A percentile compares a stretch with the other conserved stretches of the same genome.
These are phyloP conservation scores for Thermomucor indicae-seudaticae DNA, from an alignment of 371 early-diverging fungal species.

Conservation along the genomic window DNA sequence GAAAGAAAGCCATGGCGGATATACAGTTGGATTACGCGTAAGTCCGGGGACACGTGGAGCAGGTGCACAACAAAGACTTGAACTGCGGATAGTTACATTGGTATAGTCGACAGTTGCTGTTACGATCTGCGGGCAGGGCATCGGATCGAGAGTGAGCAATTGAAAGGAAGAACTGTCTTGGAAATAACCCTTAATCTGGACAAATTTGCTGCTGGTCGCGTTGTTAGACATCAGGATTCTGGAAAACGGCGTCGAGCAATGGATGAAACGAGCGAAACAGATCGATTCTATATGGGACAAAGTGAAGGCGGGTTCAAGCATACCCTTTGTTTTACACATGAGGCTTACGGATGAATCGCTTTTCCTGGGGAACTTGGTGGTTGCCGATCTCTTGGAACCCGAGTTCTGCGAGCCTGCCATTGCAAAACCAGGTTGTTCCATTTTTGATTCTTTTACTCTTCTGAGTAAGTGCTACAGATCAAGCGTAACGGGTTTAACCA, in stretches of 20 bases:
- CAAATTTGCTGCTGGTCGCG: not conserved
- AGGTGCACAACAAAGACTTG: not conserved
- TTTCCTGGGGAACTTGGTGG: conserved; percentile 6
- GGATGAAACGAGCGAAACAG: conserved; percentile 3
- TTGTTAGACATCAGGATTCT: conserved; percentile 3
- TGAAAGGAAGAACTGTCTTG: no score
- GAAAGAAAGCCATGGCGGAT: not conserved
- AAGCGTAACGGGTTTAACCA: not conserved
- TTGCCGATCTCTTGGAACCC: conserved; percentile 10
- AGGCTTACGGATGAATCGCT: conserved; percentile 11
- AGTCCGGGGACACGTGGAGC: not conserved
- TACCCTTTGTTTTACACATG: conserved; percentile 6
- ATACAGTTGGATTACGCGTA: conserved; percentile 14
- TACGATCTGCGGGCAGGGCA: conserved; percentile 3
- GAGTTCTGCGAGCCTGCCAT: not conserved
- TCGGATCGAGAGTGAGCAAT: conserved; percentile 5
- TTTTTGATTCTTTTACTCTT: conserved; percentile 8
- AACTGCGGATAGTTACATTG: conserved; percentile 4
- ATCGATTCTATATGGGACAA: conserved; percentile 6
- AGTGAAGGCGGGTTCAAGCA: not conserved
- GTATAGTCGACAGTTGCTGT: conserved; percentile 8
- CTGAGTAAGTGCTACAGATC: conserved; percentile 6
- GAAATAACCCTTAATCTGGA: not conserved
- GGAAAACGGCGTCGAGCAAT: not conserved
- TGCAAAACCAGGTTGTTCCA: not conserved